Evolutionary conservation across 2,329 filamentous ascomycete genomes (phyloP).

Genomic region (Claviceps fusiformis): DNA sequence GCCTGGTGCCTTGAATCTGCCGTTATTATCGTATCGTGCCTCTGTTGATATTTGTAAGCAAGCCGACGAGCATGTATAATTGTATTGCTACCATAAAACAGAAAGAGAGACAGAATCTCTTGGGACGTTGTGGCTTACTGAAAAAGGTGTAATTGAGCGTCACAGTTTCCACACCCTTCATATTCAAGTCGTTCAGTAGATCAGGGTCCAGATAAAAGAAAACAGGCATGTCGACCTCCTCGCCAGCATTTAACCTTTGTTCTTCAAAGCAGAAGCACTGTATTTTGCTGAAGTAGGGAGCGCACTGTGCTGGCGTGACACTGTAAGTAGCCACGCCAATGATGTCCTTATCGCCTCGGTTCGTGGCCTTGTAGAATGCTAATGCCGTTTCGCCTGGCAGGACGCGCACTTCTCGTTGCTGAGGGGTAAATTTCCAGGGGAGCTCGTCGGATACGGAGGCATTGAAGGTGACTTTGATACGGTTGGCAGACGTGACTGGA

Average conservation of each 20-base stretch:
- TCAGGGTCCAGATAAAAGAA: slow-evolving; percentile 99
- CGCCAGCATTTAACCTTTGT: slow-evolving; percentile 83
- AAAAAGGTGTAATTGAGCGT: slow-evolving; percentile 98
- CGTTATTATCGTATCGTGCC: slow-evolving; percentile 33
- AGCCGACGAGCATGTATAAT: background rate
- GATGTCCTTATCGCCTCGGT: slow-evolving; percentile 79
- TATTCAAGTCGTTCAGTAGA: slow-evolving; percentile 79
- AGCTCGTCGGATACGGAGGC: slow-evolving; percentile 89
- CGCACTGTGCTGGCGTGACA: slow-evolving; percentile 88
- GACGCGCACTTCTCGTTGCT: slow-evolving; percentile 92
- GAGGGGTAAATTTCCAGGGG: slow-evolving; percentile 93
- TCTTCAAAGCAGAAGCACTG: slow-evolving; percentile 99
- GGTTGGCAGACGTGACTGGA: slow-evolving; percentile 67
- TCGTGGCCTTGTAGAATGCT: slow-evolving; percentile 95
- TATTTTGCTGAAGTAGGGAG: slow-evolving; percentile 98
- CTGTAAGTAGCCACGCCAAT: slow-evolving; percentile 97
- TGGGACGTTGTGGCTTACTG: slow-evolving; percentile 45
- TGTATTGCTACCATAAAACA: background rate
- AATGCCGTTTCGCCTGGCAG: slow-evolving; percentile 92
- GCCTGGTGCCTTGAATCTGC: slow-evolving; percentile 26
- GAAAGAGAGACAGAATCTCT: too few species aligned
- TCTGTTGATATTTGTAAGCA: slow-evolving; percentile 16
- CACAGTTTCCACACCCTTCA: slow-evolving; percentile 89
- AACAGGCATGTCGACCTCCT: slow-evolving; percentile 98
- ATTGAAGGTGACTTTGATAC: slow-evolving; percentile 91